Evolutionary conservation across 768 basidiomycete genomes (phyloP), one percentile per base, ranked within the genome.

Genomic region (Mycena alexandri): DNA sequence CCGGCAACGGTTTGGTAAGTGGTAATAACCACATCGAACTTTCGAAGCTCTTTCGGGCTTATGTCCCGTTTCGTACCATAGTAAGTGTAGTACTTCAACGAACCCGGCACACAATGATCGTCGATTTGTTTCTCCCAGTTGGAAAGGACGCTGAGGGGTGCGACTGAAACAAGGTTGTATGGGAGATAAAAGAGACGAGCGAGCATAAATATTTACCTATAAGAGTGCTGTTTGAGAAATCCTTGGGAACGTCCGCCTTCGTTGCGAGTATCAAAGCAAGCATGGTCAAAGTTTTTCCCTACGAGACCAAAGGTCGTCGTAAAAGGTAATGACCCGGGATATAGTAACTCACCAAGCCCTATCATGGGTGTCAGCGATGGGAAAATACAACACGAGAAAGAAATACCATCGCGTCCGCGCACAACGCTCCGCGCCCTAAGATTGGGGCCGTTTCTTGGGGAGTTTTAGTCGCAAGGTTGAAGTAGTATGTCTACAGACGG

Each of bases 251-350:
- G 48, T 96, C 92, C 12, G 83, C 74, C 75, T 90, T 91, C 2
- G 95, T 96, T 2, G 93, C 89, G 29, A 96, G 77, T 44, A 95
- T 85, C 17, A 98, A 82, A 7, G 94, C 84, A 44, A 98, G 80
- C 87, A 95, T 94, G 0, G 93, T 95, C 46, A 98, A 81, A 0
- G 96, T 98, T 83, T 97, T 98, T 0, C 96, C 96, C 90, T 91
- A 67, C 9, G 46, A 51, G 65, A 53, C 44, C 24, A 25, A 12
- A 12, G 3, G 42, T 41, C 9, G 14, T 14, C 61, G 13, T 38
- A 55, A 6, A 24, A 38, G 36, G 42, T 13, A 2, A 22, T 21
- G 62, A 17, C 24, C 34, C 16, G 22, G 17, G n/a, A 33, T 43
- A 25, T 52, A 63, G 36, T n/a, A 58, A 68, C 77, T 54, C 75